These are phyloP conservation scores for Paecilomyces formosus DNA, from an alignment of 2,329 filamentous ascomycete species.

Conservation along the genomic window DNA sequence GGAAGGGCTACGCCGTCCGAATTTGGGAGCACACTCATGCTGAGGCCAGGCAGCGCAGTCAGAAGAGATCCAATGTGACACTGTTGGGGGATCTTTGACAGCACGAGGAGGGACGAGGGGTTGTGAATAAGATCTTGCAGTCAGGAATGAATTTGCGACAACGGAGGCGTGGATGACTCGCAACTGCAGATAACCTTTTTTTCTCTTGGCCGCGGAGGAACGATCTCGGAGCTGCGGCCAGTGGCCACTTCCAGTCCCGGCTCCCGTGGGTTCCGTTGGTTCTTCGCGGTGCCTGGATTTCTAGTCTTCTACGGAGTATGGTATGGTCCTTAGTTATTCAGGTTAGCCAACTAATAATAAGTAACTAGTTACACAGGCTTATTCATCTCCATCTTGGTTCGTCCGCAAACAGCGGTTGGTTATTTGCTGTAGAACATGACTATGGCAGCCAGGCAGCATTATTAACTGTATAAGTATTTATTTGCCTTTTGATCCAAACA, in stretches of 20 bases:
- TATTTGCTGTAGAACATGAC: no score
- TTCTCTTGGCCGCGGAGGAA: constrained; percentile 8
- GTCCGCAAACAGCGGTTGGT: no score
- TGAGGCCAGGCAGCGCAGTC: neutral
- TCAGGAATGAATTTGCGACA: constrained; percentile 19
- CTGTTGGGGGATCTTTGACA: neutral
- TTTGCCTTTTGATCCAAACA: no score
- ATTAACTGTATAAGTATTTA: no score
- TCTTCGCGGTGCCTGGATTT: no score
- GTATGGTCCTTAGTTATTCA: no score
- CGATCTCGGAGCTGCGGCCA: constrained; percentile 8
- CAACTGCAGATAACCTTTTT: constrained; percentile 4
- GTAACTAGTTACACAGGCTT: neutral
- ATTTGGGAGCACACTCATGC: constrained; percentile 8
- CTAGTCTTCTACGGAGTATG: no score
- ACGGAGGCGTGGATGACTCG: constrained; percentile 12
- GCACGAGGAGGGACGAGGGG: constrained; percentile 5
- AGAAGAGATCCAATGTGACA: neutral
- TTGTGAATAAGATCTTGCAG: constrained; percentile 14
- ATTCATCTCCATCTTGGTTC: neutral
- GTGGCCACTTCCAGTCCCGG: neutral
- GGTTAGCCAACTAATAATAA: neutral
- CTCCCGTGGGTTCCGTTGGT: neutral
- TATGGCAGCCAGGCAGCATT: no score
- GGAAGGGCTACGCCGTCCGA: constrained; percentile 6